Evolutionary conservation across 2,329 filamentous ascomycete genomes (phyloP).

Genomic region (Penicillium sp.): DNA sequence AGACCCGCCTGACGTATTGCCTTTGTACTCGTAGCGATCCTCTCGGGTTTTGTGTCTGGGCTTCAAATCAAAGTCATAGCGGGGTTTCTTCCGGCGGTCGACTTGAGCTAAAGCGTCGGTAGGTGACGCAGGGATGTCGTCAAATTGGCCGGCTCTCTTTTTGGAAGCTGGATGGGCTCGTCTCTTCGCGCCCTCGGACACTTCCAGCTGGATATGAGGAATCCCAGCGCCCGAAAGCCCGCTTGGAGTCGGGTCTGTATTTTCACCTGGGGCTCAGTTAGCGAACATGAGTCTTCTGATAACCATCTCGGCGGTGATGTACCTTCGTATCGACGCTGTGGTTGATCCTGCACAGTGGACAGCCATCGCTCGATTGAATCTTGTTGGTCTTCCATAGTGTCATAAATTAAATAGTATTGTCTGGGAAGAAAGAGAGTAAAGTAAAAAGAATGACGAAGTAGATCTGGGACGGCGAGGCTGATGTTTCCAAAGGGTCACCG

Average conservation of each 20-base stretch:
- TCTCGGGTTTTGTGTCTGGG: constrained; percentile 59
- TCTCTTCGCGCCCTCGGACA: neutral
- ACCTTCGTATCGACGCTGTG: neutral
- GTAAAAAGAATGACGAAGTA: neutral
- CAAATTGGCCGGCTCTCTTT: neutral
- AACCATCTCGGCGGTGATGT: neutral
- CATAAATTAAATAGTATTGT: neutral
- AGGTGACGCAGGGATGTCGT: neutral
- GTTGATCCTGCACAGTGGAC: constrained; percentile 2
- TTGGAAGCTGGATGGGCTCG: neutral
- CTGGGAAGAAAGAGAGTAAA: neutral
- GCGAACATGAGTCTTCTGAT: neutral
- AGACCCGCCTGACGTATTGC: neutral
- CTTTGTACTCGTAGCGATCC: constrained; percentile 57
- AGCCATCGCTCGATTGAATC: constrained; percentile 20
- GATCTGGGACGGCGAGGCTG: neutral
- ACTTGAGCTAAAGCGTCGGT: neutral
- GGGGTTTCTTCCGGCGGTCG: neutral
- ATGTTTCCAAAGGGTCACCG: neutral
- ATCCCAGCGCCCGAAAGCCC: neutral
- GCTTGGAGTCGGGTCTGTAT: neutral
- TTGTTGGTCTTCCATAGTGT: constrained; percentile 6
- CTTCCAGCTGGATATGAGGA: neutral
- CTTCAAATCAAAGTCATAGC: constrained; percentile 50
- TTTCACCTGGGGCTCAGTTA: neutral